A percentile compares a stretch with the other conserved stretches of the same genome.
phyloP scores from a whole-genome alignment of 1,284 basidiomycete genomes.

The Porogramme epimiltina region DNA sequence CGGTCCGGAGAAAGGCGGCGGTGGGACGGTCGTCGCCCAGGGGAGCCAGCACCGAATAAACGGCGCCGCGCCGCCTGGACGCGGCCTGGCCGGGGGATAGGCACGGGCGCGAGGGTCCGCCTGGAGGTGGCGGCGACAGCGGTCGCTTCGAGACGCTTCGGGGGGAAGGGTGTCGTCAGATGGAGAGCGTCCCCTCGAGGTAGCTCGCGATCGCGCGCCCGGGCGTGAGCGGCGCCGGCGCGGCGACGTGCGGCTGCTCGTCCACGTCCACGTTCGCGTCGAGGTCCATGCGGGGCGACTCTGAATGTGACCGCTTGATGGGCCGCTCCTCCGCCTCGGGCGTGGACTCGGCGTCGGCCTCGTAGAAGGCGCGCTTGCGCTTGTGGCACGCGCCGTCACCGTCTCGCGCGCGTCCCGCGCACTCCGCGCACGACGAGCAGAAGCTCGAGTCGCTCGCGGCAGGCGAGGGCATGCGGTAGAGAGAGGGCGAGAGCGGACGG shows the following conservation, averaged over 20 bases:
- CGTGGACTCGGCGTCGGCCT: not conserved
- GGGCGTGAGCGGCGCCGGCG: constrained; percentile 7
- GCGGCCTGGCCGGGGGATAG: too few relatives aligned
- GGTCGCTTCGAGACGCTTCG: too few relatives aligned
- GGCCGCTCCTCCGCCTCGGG: constrained; percentile 16
- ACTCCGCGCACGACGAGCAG: constrained; percentile 34
- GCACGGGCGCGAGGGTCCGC: too few relatives aligned
- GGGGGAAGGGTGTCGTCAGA: constrained; percentile 9
- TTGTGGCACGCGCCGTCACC: constrained; percentile 27
- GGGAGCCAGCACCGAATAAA: too few relatives aligned
- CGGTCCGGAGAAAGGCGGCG: too few relatives aligned
- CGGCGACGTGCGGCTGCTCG: not conserved
- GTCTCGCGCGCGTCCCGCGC: too few relatives aligned
- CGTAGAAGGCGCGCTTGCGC: constrained; percentile 15
- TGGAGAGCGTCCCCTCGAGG: constrained; percentile 15
- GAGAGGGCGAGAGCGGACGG: constrained; percentile 17
- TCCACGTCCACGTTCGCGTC: not conserved
- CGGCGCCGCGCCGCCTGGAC: too few relatives aligned
- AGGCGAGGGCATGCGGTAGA: constrained; percentile 28
- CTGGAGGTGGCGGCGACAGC: too few relatives aligned
- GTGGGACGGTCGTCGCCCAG: not conserved
- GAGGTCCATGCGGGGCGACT: constrained; percentile 9
- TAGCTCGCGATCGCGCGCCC: constrained; percentile 13
- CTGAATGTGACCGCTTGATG: constrained; percentile 25
- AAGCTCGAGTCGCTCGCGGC: constrained; percentile 30